These are phyloP conservation scores for Heracleum sosnowskyi DNA, from an alignment of 129 eudicot species.

Conservation along the genomic window DNA sequence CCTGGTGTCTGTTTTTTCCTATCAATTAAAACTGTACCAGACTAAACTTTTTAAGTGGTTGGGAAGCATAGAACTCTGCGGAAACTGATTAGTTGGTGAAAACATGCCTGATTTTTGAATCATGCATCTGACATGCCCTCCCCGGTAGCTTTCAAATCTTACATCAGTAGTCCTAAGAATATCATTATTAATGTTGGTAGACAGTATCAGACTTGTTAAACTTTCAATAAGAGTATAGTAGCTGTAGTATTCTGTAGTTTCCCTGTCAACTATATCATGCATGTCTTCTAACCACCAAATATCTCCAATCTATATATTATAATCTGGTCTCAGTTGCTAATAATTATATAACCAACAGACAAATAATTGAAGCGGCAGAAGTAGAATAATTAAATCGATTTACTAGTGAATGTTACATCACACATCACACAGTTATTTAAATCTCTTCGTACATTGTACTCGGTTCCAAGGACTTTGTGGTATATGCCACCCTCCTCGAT, in stretches of 20 bases:
- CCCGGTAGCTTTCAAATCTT: not conserved
- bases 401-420: not conserved
- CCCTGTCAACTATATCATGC: not conserved
- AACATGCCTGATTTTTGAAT: not conserved
- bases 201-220: not conserved
- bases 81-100: not conserved
- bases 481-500: not conserved
- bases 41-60: too few relatives aligned
- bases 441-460: too few relatives aligned
- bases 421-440: not conserved
- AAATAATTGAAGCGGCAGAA: not conserved
- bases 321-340: conserved; percentile 9
- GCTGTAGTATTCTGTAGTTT: not conserved
- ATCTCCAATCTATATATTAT: not conserved
- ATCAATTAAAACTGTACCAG: not conserved
- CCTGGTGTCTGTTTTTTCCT: not conserved
- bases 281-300: conserved; percentile 8
- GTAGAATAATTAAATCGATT: not conserved
- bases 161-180: not conserved
- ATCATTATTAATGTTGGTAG: not conserved
- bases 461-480: not conserved
- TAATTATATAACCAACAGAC: not conserved
- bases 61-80: not conserved
- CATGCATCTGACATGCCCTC: not conserved
- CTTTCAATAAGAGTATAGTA: not conserved